Percentiles rank a stretch among this genome's conserved stretches.
Evolutionary conservation across 75 land plant species (phyloP).

Genomic region (Pinus taeda): DNA sequence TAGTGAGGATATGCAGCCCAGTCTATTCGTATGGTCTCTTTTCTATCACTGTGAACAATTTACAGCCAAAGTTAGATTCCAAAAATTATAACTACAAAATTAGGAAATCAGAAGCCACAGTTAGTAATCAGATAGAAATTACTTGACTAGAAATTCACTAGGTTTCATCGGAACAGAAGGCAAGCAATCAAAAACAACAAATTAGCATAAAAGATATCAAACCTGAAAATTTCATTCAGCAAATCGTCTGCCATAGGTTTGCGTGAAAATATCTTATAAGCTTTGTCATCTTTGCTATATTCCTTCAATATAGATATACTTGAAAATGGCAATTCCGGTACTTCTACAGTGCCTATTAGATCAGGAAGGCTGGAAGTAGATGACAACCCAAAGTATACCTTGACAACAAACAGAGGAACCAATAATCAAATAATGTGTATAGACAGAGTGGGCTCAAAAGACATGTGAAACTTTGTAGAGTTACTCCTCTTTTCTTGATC

Average conservation of each 20-base stretch:
- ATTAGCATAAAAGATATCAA: slow-evolving; percentile 1
- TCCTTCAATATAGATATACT: slow-evolving; percentile 63
- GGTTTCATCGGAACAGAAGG: neutral
- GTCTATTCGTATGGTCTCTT: slow-evolving; percentile 67
- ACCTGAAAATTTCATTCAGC: slow-evolving; percentile 85
- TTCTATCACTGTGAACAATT: slow-evolving; percentile 47
- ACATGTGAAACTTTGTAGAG: neutral
- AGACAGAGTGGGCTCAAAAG: neutral
- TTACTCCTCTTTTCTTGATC: neutral
- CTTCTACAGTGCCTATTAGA: slow-evolving; percentile 78
- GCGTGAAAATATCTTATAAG: slow-evolving; percentile 88
- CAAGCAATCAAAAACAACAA: slow-evolving; percentile 5
- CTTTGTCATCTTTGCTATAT: slow-evolving; percentile 53
- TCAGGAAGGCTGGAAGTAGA: slow-evolving; percentile 54
- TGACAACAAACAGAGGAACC: neutral
- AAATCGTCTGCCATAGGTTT: slow-evolving; percentile 53
- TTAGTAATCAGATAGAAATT: neutral
- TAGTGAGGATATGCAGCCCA: slow-evolving; percentile 97
- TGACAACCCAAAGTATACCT: slow-evolving; percentile 77
- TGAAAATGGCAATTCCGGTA: slow-evolving; percentile 65
- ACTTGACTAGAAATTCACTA: neutral
- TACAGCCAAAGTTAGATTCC: slow-evolving; percentile 2
- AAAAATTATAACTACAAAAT: neutral
- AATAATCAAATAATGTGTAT: slow-evolving; percentile 1
- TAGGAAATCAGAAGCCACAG: neutral